A percentile compares a stretch with the other conserved stretches of the same genome.
Evolutionary conservation across 306 rosid species (phyloP).

Genomic region (Cicer yamashitae): DNA sequence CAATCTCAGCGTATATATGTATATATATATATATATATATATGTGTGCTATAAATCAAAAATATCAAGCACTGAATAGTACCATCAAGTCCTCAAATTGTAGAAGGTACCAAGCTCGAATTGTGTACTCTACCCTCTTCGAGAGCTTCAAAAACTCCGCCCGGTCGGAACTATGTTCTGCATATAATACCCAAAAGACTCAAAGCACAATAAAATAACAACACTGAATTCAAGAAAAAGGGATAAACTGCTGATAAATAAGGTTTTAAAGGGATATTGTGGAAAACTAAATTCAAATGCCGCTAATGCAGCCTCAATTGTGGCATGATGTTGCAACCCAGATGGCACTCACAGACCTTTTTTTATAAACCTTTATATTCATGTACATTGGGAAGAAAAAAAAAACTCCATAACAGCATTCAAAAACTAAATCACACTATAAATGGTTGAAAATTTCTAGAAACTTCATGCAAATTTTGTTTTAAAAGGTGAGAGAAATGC

Average conservation of each 20-base stretch:
- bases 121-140: constrained; percentile 89
- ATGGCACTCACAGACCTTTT: neutral
- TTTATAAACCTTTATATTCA: neutral
- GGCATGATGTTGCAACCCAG: neutral
- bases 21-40: neutral
- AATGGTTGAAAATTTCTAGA: constrained; percentile 5
- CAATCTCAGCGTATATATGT: neutral
- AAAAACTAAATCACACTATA: constrained; percentile 14
- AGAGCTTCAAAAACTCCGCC: constrained; percentile 88
- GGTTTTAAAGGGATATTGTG: neutral
- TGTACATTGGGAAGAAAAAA: neutral
- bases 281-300: neutral
- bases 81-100: constrained; percentile 98
- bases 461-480: constrained; percentile 26
- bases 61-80: constrained; percentile 47
- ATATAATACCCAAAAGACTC: constrained; percentile 34
- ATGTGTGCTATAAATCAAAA: constrained; percentile 24
- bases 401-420: constrained; percentile 3
- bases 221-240: neutral
- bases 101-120: constrained; percentile 98
- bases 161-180: constrained; percentile 82
- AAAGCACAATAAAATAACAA: constrained; percentile 29
- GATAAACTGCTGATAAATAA: neutral
- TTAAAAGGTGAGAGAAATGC: neutral
- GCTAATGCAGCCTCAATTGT: neutral